Conservation (phyloP, 2,329 filamentous ascomycete species). For the Penicillium verrucosum region DNA sequence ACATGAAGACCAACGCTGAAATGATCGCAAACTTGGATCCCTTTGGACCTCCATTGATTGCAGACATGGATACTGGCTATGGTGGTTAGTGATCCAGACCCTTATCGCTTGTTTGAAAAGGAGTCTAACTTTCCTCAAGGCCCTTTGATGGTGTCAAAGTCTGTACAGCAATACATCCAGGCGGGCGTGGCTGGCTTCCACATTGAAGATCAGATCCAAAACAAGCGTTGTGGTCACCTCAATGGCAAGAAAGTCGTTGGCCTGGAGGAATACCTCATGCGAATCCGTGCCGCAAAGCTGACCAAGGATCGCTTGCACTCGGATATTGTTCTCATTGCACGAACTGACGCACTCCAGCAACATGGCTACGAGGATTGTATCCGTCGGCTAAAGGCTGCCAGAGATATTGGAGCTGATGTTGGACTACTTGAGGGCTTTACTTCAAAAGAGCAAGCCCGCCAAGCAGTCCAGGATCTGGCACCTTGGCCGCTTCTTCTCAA, state of each 20-base stretch:
- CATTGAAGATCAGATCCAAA: conserved; percentile 55
- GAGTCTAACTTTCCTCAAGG: conserved; percentile 29
- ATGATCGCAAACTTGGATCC: conserved; percentile 63
- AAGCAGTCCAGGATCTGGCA: conserved; percentile 37
- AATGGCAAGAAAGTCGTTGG: conserved; percentile 40
- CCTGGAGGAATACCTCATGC: conserved; percentile 33
- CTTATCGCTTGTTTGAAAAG: conserved; percentile 19
- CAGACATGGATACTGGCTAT: conserved; percentile 55
- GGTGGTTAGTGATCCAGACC: conserved; percentile 36
- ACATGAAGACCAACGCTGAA: conserved; percentile 62
- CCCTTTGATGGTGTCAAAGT: conserved; percentile 46
- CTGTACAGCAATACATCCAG: conserved; percentile 50
- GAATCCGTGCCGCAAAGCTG: conserved; percentile 37
- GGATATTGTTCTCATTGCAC: conserved; percentile 45
- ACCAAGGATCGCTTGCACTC: conserved; percentile 35
- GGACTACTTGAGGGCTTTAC: conserved; percentile 44
- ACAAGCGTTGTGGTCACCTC: conserved; percentile 42
- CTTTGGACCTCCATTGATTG: conserved; percentile 55
- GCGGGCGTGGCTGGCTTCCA: conserved; percentile 56
- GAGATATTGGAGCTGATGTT: conserved; percentile 40
- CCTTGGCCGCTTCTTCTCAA: conserved; percentile 44
- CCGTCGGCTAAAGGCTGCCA: conserved; percentile 36
- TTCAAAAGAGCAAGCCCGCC: conserved; percentile 35
- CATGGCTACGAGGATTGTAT: conserved; percentile 44
- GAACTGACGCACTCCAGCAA: conserved; percentile 40